These are phyloP conservation scores for Candida ortonii DNA, from an alignment of 805 yeast species.

Conservation along the genomic window DNA sequence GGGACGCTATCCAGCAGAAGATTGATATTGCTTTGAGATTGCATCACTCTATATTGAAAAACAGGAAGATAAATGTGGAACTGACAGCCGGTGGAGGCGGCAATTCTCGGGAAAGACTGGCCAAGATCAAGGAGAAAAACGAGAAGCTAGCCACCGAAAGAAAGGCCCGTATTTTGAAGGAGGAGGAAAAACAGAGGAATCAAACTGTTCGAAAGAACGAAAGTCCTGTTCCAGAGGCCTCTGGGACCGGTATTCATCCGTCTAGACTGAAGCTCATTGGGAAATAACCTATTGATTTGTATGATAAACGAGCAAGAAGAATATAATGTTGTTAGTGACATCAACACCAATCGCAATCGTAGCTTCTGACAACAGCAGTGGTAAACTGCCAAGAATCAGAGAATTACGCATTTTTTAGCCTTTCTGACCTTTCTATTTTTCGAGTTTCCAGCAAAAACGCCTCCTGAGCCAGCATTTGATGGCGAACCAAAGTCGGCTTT, in stretches of 20 bases:
- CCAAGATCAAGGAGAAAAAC: slow-evolving; percentile 78
- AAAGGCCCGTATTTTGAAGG: slow-evolving; percentile 50
- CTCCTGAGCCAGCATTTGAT: too few relatives aligned
- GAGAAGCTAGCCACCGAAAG: slow-evolving; percentile 71
- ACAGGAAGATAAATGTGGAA: slow-evolving; percentile 88
- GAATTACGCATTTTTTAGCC: slow-evolving; percentile 47
- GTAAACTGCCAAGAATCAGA: slow-evolving; percentile 33
- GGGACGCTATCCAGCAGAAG: slow-evolving; percentile 64
- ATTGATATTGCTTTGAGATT: slow-evolving; percentile 82
- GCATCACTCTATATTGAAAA: slow-evolving; percentile 70
- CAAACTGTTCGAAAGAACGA: too few relatives aligned
- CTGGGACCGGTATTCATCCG: slow-evolving; percentile 53
- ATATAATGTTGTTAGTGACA: too few relatives aligned
- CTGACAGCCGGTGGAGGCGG: slow-evolving; percentile 99
- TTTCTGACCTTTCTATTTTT: slow-evolving; percentile 34
- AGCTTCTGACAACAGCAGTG: too few relatives aligned
- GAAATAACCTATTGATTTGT: slow-evolving; percentile 11
- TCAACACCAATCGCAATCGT: too few relatives aligned
- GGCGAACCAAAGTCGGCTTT: slow-evolving; percentile 4
- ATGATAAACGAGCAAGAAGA: slow-evolving; percentile 1
- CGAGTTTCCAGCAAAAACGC: background rate
- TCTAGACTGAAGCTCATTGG: slow-evolving; percentile 55
- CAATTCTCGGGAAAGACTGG: slow-evolving; percentile 62
- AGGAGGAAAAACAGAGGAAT: slow-evolving; percentile 35
- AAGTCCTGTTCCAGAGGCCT: slow-evolving; percentile 20